Evolutionary conservation across 2,329 filamentous ascomycete genomes (phyloP), one percentile per base, ranked within the genome.

Genomic region (Exophiala sp.): DNA sequence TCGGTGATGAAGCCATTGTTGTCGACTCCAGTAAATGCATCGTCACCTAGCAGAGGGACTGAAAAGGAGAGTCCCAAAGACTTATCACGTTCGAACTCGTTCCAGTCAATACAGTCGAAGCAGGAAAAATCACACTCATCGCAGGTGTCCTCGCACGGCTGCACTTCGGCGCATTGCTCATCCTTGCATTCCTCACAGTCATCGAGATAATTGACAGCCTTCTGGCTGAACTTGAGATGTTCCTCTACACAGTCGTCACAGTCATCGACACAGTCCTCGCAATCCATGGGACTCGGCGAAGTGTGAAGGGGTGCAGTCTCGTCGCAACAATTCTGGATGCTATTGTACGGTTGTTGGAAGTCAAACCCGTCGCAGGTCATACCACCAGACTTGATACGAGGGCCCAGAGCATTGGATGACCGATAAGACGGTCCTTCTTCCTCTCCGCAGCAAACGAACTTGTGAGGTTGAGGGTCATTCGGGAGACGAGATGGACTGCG

Each of bases 101-200:
- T 57, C 58, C 56, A 58, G 40, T 58, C 56, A 23, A 58, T 56
- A 37, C 56, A 58, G n/a, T 58, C 56, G 38, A 58, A 58, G 49
- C 56, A 58, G n/a, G 53, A 57, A 24, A 58, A 58, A 14, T 59
- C 58, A 29, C 55, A 56, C 18, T 59, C 55, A 39, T 56, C 53
- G 19, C 57, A 55, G 19, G 34, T 58, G 14, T 58, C 57, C 34
- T 53, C 48, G 47, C 58, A 60, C 5, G 45, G 46, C 32, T 49
- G 46, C 11, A 50, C 54, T 29, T 56, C 45, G 30, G 45, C 22
- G 11, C 35, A 41, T 1, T 59, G 48, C 6, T 54, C 57, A n/a
- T 54, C 44, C 29, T 53, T 44, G 45, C 58, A 59, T 34, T 57
- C 57, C 9, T 57, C 51, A 35, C 58, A 61, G 24, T 58, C 47